Base-by-base conservation (phyloP, 192 early-diverging fungal genomes). In the Backusella morwellensis region DNA sequence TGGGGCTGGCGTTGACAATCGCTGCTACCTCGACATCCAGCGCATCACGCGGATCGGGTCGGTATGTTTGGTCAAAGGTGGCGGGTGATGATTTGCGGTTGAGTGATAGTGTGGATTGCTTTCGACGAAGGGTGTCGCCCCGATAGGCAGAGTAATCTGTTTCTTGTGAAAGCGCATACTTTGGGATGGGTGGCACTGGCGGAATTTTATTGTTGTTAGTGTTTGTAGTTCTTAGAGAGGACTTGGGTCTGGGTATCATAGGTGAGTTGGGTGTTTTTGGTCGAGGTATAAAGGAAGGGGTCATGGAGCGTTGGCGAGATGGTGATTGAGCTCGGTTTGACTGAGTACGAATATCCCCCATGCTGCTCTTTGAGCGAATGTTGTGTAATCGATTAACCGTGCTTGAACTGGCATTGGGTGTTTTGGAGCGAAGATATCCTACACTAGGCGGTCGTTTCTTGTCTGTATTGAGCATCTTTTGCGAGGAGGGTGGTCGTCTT, bases 1-100 rank as follows among this genome's bases (percentile, higher is more conserved):
- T 84, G 15, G 89, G 86, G 35, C 79, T 84, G 1, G 74, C 72
- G 52, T 90, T 90, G 8, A 88, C 79, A 12, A 90, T 80, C 21
- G 80, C 83, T 9, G 82, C 87, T 70, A 90, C 84, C 68, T 88
- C 89, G 34, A 85, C 82, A 67, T 90, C 89, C 15, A 90, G 75
- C 17, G 80, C 79, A 41, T 88, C 87, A 40, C 79, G 82, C 12
- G 80, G 80, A 34, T 82, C 68, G 5, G 89, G 76, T 4, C 52
- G 23, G 75, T 90, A 90, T 32, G 63, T 50, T 11, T 35, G 35
- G 23, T 69, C 35, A 15, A 70, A 68, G 3, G 35, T 77, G 26
- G 70, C 56, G 29, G 56, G 52, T 29, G 56, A 63, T 12, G 56
- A 63, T 12, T 63, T 63, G 11, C 56, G 23, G 11, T 63, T 63